Conservation (phyloP, 2,329 filamentous ascomycete genomes). For the Dactylellina leptospora region DNA sequence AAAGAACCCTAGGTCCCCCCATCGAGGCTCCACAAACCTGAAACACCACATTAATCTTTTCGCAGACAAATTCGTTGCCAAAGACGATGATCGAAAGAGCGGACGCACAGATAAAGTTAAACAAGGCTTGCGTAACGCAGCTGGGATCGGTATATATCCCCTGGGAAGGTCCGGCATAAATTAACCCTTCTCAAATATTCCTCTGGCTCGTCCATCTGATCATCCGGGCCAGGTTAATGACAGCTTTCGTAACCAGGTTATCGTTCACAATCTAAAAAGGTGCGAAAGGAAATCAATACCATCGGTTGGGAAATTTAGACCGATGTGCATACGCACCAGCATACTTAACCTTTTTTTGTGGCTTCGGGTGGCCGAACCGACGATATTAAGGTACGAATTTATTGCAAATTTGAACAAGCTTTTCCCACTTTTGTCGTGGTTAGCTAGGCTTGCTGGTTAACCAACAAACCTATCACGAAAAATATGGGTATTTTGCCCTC, state of each 20-base stretch:
- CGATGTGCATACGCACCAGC: too few species aligned
- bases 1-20: not conserved
- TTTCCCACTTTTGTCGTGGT: too few species aligned
- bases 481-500: too few species aligned
- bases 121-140: constrained; percentile 2
- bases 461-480: too few species aligned
- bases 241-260: too few species aligned
- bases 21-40: constrained; percentile 5
- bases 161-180: not conserved
- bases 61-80: too few species aligned
- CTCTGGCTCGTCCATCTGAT: not conserved
- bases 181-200: too few species aligned
- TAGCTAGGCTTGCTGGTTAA: too few species aligned
- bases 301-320: constrained; percentile 11
- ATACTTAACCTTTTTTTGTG: too few species aligned
- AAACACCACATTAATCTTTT: not conserved
- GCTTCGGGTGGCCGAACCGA: constrained; percentile 38
- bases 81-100: not conserved
- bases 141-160: too few species aligned
- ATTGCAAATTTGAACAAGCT: too few species aligned
- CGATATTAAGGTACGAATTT: constrained; percentile 18
- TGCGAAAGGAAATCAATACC: not conserved
- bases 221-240: too few species aligned
- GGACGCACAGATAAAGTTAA: constrained; percentile 1
- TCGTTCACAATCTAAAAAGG: not conserved